Evolutionary conservation across 78 protist species (phyloP).

Genomic region (Isochrysis galbana): DNA sequence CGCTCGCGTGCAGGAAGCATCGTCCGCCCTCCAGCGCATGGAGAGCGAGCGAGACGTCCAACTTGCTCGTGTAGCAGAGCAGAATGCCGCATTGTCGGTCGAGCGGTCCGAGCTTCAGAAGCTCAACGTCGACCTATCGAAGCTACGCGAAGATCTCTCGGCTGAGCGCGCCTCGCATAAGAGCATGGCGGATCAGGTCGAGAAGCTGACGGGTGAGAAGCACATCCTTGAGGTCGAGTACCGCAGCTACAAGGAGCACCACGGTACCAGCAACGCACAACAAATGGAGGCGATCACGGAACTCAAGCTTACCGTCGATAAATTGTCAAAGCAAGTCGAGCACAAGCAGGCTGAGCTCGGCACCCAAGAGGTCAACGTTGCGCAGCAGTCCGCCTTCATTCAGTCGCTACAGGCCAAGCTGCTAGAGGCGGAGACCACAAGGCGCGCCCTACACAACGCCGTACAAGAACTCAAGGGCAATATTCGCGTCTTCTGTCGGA

Average conservation of each 20-base stretch:
- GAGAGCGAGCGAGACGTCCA: background rate
- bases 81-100: background rate
- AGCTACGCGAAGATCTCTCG: background rate
- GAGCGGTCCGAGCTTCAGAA: background rate
- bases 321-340: background rate
- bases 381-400: background rate
- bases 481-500: constrained; percentile 82
- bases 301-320: background rate
- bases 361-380: background rate
- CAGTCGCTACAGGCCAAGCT: background rate
- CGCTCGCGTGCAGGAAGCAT: background rate
- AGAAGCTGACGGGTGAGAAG: background rate
- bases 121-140: background rate
- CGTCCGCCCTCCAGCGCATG: background rate
- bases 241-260: constrained; percentile 13
- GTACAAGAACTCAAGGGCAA: constrained; percentile 80
- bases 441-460: constrained; percentile 34
- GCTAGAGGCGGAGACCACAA: constrained; percentile 10
- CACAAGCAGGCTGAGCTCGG: background rate
- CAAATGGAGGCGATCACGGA: constrained; percentile 23
- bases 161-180: background rate
- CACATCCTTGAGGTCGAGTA: background rate
- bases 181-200: background rate
- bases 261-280: background rate
- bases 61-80: background rate